Evolutionary conservation across 345 rosid genomes (phyloP).

Genomic region (Angophora floribunda): DNA sequence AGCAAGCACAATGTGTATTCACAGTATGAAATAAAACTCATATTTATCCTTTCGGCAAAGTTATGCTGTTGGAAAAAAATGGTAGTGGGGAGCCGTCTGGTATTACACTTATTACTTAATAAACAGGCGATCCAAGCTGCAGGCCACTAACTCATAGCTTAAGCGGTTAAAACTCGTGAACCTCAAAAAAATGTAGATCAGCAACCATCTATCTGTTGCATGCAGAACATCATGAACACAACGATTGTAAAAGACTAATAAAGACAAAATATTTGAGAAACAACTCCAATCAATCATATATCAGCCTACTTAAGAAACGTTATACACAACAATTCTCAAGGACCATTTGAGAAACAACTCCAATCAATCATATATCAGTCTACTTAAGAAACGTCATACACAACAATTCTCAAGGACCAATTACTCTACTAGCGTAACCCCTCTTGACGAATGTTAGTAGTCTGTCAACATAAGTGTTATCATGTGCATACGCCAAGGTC

Average conservation of each 20-base stretch:
- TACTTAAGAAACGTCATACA: not conserved
- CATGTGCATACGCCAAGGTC: not conserved
- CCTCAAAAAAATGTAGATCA: not conserved
- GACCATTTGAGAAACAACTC: not conserved
- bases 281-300: not conserved
- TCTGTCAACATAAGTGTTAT: not conserved
- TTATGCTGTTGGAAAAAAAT: not conserved
- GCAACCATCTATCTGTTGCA: not conserved
- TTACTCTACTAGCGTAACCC: not conserved
- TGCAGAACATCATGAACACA: not conserved
- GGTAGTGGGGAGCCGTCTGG: not conserved
- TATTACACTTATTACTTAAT: not conserved
- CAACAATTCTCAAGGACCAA: not conserved
- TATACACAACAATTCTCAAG: not conserved
- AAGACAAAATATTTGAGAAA: not conserved
- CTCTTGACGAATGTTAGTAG: not conserved
- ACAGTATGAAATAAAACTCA: not conserved
- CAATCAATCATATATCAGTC: not conserved
- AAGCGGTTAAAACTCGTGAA: not conserved
- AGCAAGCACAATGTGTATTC: not conserved
- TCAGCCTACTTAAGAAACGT: not conserved
- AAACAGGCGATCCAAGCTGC: not conserved
- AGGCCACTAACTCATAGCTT: not conserved
- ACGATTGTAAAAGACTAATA: not conserved
- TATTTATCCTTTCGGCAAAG: not conserved